These are phyloP conservation scores for Danielozyma ontarioensis DNA, from an alignment of 805 yeast species.

Conservation along the genomic window DNA sequence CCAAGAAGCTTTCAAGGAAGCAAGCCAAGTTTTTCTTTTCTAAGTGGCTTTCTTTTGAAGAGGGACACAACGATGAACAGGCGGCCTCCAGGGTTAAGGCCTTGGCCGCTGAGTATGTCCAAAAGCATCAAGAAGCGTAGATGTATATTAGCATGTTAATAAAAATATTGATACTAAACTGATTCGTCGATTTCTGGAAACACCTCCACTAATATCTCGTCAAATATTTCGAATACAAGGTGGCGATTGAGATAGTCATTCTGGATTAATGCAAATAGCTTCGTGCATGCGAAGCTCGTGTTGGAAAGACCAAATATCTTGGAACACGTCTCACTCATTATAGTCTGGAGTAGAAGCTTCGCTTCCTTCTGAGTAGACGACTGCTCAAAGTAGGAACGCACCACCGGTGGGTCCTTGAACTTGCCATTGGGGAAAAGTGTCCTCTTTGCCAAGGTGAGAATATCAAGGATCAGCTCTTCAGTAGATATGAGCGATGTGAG, in stretches of 20 bases:
- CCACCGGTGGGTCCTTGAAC: constrained; percentile 40
- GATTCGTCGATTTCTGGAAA: constrained; percentile 39
- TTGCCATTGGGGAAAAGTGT: constrained; percentile 42
- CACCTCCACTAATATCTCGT: constrained; percentile 46
- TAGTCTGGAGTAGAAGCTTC: constrained; percentile 44
- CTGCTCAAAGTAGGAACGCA: constrained; percentile 49
- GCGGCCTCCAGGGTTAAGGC: constrained; percentile 82
- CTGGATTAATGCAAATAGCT: constrained; percentile 64
- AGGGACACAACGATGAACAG: constrained; percentile 59
- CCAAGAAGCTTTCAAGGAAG: constrained; percentile 66
- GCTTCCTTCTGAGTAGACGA: constrained; percentile 55
- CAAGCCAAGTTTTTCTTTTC: constrained; percentile 94
- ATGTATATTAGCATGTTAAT: not conserved
- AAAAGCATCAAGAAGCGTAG: constrained; percentile 10
- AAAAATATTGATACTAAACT: no score
- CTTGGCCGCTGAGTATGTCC: constrained; percentile 77
- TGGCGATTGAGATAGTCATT: constrained; percentile 67
- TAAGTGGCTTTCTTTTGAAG: constrained; percentile 85
- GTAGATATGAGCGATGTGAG: constrained; percentile 32
- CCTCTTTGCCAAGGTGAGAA: constrained; percentile 16
- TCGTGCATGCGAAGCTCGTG: constrained; percentile 56
- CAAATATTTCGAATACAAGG: constrained; percentile 54
- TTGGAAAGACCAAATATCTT: constrained; percentile 68
- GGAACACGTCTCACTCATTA: constrained; percentile 62
- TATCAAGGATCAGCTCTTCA: constrained; percentile 43